Evolutionary conservation across 345 rosid species (phyloP).

Genomic region (Acer yangbiense): DNA sequence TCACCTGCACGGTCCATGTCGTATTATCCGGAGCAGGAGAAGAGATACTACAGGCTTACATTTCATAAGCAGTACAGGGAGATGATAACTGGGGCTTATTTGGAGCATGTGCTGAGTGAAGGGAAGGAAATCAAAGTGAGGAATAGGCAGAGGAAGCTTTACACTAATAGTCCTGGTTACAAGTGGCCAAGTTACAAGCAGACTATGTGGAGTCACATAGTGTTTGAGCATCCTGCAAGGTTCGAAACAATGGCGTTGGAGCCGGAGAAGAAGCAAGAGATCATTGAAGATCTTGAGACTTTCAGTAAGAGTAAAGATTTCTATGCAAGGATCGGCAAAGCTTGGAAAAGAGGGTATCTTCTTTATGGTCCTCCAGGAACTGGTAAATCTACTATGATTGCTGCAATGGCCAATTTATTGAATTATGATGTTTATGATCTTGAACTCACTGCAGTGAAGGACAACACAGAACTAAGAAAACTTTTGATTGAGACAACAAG

Average conservation of each 20-base stretch:
- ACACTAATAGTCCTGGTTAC: conserved; percentile 52
- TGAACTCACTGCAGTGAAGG: conserved; percentile 41
- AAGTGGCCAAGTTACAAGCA: conserved; percentile 53
- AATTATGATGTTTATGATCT: conserved; percentile 40
- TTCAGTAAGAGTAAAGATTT: conserved; percentile 55
- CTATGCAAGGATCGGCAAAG: conserved; percentile 55
- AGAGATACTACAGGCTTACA: conserved; percentile 52
- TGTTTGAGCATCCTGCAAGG: conserved; percentile 62
- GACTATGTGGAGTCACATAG: conserved; percentile 59
- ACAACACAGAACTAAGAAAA: conserved; percentile 38
- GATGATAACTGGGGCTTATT: conserved; percentile 44
- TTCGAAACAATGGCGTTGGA: conserved; percentile 61
- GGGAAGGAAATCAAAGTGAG: conserved; percentile 52
- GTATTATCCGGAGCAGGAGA: conserved; percentile 52
- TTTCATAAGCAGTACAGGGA: conserved; percentile 53
- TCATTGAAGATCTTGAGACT: conserved; percentile 55
- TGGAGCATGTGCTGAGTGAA: conserved; percentile 50
- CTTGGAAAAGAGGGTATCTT: conserved; percentile 64
- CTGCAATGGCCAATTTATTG: conserved; percentile 41
- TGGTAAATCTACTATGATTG: conserved; percentile 40
- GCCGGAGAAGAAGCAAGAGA: conserved; percentile 55
- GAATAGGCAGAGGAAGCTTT: conserved; percentile 68
- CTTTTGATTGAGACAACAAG: conserved; percentile 42
- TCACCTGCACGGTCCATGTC: conserved; percentile 29
- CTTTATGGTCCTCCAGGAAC: conserved; percentile 51